Percentiles rank a stretch among this genome's conserved stretches.
Conservation (phyloP, 306 rosid species). For the Quercus ilex region DNA sequence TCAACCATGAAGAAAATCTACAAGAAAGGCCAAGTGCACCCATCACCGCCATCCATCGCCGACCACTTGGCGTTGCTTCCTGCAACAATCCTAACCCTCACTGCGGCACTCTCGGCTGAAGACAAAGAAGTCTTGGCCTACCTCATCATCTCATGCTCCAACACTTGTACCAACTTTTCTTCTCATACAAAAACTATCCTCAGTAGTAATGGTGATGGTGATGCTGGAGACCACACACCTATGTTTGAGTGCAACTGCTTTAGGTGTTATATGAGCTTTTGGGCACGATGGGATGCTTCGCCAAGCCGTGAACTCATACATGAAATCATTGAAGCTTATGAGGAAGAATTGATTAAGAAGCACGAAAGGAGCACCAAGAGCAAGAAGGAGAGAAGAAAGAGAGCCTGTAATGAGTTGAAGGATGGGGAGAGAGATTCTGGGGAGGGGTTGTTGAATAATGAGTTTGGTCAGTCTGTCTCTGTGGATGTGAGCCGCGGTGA, state of each 20-base stretch:
- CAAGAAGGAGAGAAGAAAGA: constrained; percentile 19
- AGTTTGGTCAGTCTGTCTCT: not conserved
- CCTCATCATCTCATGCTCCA: constrained; percentile 28
- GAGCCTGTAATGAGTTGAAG: not conserved
- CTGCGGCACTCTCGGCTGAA: constrained; percentile 17
- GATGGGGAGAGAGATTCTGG: not conserved
- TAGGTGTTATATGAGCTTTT: constrained; percentile 30
- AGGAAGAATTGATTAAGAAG: constrained; percentile 23
- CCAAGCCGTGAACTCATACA: constrained; percentile 31
- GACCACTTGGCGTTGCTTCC: constrained; percentile 30
- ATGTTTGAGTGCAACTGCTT: constrained; percentile 30
- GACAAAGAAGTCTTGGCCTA: constrained; percentile 36
- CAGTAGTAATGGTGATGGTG: not conserved
- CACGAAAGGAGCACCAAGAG: constrained; percentile 14
- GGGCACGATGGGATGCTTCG: constrained; percentile 48
- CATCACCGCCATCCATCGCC: constrained; percentile 20
- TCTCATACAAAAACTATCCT: not conserved
- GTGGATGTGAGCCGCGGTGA: not conserved
- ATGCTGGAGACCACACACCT: not conserved
- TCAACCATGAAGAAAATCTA: constrained; percentile 28
- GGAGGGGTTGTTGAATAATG: not conserved
- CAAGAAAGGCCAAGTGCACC: constrained; percentile 38
- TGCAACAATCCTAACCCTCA: constrained; percentile 9
- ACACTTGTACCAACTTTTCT: not conserved
- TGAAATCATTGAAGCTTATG: constrained; percentile 40